Base-by-base conservation (phyloP, 768 basidiomycete genomes). In the Mycena indigotica region DNA sequence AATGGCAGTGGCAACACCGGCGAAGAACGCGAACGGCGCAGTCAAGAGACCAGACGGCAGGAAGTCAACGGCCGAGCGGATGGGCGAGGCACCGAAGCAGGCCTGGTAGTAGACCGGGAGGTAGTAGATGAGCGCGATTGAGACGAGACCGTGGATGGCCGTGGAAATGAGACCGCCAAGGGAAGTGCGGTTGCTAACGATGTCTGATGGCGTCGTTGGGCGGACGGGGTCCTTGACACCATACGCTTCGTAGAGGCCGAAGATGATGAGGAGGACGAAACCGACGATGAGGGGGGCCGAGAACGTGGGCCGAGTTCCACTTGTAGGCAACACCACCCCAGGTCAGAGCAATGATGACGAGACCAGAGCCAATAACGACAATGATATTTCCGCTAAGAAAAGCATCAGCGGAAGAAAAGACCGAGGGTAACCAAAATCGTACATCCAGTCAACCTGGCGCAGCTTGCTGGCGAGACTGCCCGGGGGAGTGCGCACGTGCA, bases 61-160 rank as follows among this genome's bases (percentile, higher is more conserved):
- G 6, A 75, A 24, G 38, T 75, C 67, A 16, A 79, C 68, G 3
- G 77, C 77, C 4, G 73, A 72, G 0, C 65, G 68, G 35, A 77
- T 62, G 0, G 81, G 75, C 0, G 74, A 69, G 10, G 68, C 70
- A 17, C 64, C 70, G 57, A 73, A 73, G 52, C 71, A 73, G 0
- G 78, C 79, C 62, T 82, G 81, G 67, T 76, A 81, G 60, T 76
- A 81, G 5, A 78, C 75, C 41, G 80, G 79, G 0, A 81, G 56
- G 62, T 76, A 81, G 56, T 73, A 35, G 38, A 56, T 55, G 25
- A 57, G 17, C 26, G 59, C 67, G 2, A 69, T 65, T 5, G 66
- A 49, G 4, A 60, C 55, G 21, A 70, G 66, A 32, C 61, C 60
- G 13, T 65, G 63, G 23, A 69, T 52, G 2, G 65, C 70, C 2